Percentiles rank a stretch among this genome's conserved stretches.
Evolutionary conservation across 1,284 basidiomycete species (phyloP).

Genomic region (Boletus sp.): DNA sequence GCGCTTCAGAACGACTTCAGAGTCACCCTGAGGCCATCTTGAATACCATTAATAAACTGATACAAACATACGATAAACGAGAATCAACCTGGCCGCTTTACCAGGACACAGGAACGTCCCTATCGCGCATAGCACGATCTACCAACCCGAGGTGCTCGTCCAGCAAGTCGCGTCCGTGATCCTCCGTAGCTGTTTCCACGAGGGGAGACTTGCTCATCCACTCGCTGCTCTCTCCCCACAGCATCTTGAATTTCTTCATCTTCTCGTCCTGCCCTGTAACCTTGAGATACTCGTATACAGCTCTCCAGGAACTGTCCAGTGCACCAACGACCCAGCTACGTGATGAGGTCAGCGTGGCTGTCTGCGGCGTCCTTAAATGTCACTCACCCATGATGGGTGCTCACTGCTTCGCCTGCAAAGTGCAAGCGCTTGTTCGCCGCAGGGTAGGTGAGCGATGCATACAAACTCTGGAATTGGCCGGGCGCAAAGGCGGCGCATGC

Average conservation of each 20-base stretch:
- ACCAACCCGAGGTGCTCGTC: constrained; percentile 12
- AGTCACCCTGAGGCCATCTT: too few species aligned
- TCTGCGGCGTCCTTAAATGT: neutral
- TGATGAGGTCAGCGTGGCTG: neutral
- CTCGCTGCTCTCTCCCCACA: constrained; percentile 24
- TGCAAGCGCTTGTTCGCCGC: constrained; percentile 14
- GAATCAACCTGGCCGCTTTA: neutral
- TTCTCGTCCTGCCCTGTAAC: constrained; percentile 13
- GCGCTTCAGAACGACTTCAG: too few species aligned
- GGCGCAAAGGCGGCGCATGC: constrained; percentile 13
- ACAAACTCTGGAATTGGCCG: constrained; percentile 15
- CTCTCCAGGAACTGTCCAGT: constrained; percentile 20
- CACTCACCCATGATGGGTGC: constrained; percentile 16
- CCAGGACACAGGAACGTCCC: neutral
- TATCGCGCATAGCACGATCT: neutral
- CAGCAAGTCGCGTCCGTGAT: neutral
- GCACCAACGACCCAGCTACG: constrained; percentile 15
- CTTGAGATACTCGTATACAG: constrained; percentile 23
- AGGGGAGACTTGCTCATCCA: constrained; percentile 10
- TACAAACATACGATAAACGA: neutral
- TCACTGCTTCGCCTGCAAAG: constrained; percentile 22
- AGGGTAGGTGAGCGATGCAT: constrained; percentile 13
- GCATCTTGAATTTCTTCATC: constrained; percentile 8
- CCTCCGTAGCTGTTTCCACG: neutral
- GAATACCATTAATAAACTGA: too few species aligned